Evolutionary conservation across 73 alveolate species (phyloP).

Genomic region (Durusdinium trenchii): DNA sequence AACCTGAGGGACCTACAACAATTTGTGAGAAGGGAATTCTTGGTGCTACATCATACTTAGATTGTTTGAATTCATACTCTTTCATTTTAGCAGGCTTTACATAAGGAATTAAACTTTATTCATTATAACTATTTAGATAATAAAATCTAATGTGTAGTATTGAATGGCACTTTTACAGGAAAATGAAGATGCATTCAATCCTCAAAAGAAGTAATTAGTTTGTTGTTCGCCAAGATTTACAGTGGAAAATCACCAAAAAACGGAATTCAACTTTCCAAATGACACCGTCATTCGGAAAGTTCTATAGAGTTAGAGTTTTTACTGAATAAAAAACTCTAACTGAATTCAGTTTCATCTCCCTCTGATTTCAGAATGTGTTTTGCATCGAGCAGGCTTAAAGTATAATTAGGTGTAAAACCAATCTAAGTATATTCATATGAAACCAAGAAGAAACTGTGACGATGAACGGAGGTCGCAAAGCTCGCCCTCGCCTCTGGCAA

Average conservation of each 20-base stretch:
- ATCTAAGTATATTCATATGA: background rate
- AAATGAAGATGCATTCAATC: background rate
- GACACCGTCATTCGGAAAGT: no score
- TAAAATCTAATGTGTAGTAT: no score
- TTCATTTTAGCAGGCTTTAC: background rate
- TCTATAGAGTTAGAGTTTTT: no score
- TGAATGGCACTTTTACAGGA: background rate
- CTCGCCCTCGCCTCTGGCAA: no score
- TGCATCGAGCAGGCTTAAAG: background rate
- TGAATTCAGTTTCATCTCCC: background rate
- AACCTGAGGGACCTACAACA: background rate
- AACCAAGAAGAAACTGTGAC: no score
- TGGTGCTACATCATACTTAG: slow-evolving; percentile 13
- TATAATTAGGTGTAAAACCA: background rate
- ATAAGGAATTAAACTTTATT: background rate
- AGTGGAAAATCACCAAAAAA: background rate
- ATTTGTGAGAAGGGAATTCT: background rate
- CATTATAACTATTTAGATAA: no score
- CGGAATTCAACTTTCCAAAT: background rate
- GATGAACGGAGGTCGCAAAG: no score
- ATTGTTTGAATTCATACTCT: background rate
- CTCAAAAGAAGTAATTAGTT: background rate
- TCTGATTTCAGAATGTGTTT: no score
- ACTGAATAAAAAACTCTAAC: no score
- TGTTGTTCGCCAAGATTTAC: background rate